These are phyloP conservation scores for Apodospora peruviana DNA, from an alignment of 495 filamentous ascomycete genomes.

Conservation along the genomic window DNA sequence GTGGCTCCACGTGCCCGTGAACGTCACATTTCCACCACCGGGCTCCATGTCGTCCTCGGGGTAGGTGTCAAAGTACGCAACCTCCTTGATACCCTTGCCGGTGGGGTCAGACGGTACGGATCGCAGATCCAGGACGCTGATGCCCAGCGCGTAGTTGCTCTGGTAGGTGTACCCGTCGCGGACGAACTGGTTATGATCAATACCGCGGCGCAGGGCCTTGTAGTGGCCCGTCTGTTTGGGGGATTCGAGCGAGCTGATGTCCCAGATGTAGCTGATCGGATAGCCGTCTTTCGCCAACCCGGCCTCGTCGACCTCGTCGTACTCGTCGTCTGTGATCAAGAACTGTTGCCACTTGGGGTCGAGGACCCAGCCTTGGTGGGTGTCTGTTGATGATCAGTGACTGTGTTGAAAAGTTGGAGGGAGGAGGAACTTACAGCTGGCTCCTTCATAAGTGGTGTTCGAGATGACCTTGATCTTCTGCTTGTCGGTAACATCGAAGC, in stretches of 20 bases:
- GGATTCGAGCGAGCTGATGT: slow-evolving; percentile 40
- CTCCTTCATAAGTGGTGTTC: slow-evolving; percentile 46
- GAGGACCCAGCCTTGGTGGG: slow-evolving; percentile 51
- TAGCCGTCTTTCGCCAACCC: slow-evolving; percentile 36
- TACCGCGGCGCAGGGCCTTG: slow-evolving; percentile 32
- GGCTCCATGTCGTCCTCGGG: slow-evolving; percentile 49
- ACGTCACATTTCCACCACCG: slow-evolving; percentile 32
- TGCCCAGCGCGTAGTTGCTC: slow-evolving; percentile 48
- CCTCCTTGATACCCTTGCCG: slow-evolving; percentile 36
- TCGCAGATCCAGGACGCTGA: slow-evolving; percentile 45
- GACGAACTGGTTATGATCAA: slow-evolving; percentile 56
- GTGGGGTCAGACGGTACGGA: slow-evolving; percentile 33
- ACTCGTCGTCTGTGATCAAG: slow-evolving; percentile 52
- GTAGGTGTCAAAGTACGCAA: slow-evolving; percentile 49
- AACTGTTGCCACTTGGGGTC: slow-evolving; percentile 35
- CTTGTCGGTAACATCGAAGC: slow-evolving; percentile 52
- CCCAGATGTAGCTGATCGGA: slow-evolving; percentile 49
- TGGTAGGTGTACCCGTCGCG: slow-evolving; percentile 43
- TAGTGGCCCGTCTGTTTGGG: slow-evolving; percentile 49
- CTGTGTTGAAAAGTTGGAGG: too few relatives aligned
- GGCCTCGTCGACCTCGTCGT: slow-evolving; percentile 43
- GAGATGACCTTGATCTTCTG: slow-evolving; percentile 41
- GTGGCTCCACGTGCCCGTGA: slow-evolving; percentile 46
- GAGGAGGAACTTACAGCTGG: too few relatives aligned
- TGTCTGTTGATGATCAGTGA: too few relatives aligned